phyloP scores from a whole-genome alignment of 805 yeast genomes.

The Ogataea henricii region DNA sequence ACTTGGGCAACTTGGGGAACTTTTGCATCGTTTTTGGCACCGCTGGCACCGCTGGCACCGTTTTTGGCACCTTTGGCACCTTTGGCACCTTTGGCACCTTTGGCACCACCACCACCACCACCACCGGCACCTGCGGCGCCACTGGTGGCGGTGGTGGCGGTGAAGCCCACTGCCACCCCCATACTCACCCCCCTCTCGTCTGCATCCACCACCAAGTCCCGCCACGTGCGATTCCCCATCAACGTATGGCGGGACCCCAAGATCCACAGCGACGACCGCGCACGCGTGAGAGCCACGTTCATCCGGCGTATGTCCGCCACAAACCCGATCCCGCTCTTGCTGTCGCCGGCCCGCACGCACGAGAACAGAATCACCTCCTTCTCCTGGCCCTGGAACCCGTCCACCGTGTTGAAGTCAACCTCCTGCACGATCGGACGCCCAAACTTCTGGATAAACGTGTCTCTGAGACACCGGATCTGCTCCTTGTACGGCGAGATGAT shows the following conservation, averaged over 20 bases:
- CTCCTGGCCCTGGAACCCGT: slow-evolving; percentile 98
- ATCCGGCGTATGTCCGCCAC: slow-evolving; percentile 88
- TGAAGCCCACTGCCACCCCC: neutral
- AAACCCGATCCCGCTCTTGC: slow-evolving; percentile 75
- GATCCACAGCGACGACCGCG: slow-evolving; percentile 89
- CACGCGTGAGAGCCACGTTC: slow-evolving; percentile 97
- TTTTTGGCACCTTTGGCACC: no score
- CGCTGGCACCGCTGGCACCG: no score
- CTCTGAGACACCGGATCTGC: slow-evolving; percentile 65
- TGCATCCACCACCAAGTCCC: slow-evolving; percentile 66
- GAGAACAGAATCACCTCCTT: slow-evolving; percentile 92
- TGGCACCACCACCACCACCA: no score
- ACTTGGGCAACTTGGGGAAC: no score
- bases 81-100: no score
- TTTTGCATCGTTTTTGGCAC: no score
- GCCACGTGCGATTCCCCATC: slow-evolving; percentile 70
- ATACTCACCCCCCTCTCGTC: slow-evolving; percentile 38
- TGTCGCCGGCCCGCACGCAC: slow-evolving; percentile 85
- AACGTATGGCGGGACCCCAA: slow-evolving; percentile 78
- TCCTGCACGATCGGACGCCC: slow-evolving; percentile 65
- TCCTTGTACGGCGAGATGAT: slow-evolving; percentile 94
- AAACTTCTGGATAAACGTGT: slow-evolving; percentile 55
- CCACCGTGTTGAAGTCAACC: slow-evolving; percentile 91
- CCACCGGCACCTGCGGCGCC: no score
- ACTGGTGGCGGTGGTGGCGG: neutral